Evolutionary conservation across 495 filamentous ascomycete genomes (phyloP).

Genomic region (Saxispiralis lemnorum): DNA sequence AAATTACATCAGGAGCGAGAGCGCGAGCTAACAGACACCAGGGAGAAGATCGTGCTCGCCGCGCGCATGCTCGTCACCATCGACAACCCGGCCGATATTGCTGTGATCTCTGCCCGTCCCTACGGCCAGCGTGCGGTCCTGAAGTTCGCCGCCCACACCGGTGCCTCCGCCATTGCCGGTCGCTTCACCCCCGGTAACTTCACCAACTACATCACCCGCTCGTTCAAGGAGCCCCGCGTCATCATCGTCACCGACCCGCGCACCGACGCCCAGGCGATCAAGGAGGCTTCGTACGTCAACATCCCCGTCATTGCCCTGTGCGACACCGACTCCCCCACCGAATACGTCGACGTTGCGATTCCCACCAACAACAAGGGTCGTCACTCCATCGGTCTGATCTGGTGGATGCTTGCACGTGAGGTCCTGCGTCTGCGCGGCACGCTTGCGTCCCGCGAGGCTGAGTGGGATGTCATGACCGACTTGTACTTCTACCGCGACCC

Average conservation of each 20-base stretch:
- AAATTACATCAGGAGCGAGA: not conserved
- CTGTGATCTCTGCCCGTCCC: conserved; percentile 96
- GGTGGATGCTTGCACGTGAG: conserved; percentile 99
- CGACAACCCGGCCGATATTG: conserved; percentile 97
- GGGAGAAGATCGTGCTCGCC: conserved; percentile 98
- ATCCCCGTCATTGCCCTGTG: conserved; percentile 98
- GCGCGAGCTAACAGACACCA: conserved; percentile 24
- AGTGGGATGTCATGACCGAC: conserved; percentile 98
- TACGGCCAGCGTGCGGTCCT: conserved; percentile 98
- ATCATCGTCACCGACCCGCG: conserved; percentile 99
- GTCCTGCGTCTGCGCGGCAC: conserved; percentile 95
- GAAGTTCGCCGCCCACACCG: conserved; percentile 96
- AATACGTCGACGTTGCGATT: conserved; percentile 98
- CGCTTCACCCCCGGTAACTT: conserved; percentile 99
- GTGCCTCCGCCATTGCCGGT: conserved; percentile 92
- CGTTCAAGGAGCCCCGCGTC: conserved; percentile 98
- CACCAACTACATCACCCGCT: conserved; percentile 99
- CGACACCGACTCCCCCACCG: conserved; percentile 97
- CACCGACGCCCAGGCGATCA: conserved; percentile 99
- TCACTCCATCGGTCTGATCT: conserved; percentile 92
- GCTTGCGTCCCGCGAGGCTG: conserved; percentile 76
- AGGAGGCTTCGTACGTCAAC: conserved; percentile 99
- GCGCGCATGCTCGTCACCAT: conserved; percentile 96
- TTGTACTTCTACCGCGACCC: conserved; percentile 99
- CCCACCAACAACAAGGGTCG: conserved; percentile 99